These are phyloP conservation scores for Ophiostoma sp. DNA, from an alignment of 2,329 filamentous ascomycete genomes.

Conservation along the genomic window DNA sequence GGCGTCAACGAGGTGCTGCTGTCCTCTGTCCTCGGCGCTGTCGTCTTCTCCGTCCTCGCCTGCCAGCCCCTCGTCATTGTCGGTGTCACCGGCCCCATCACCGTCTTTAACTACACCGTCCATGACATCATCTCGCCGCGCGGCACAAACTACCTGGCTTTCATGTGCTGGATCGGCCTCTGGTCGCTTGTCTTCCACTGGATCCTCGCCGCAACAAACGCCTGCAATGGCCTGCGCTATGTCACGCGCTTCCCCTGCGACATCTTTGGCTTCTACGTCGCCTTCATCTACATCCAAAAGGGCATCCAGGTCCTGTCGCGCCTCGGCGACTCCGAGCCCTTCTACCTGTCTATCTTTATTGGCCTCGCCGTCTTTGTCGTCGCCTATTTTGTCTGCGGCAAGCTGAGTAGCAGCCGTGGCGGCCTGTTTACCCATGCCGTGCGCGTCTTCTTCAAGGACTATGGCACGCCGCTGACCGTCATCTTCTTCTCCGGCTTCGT, in stretches of 20 bases:
- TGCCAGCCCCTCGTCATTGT: conserved; percentile 87
- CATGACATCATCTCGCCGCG: conserved; percentile 79
- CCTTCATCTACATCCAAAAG: conserved; percentile 87
- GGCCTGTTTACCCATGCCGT: conserved; percentile 69
- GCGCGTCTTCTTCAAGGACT: conserved; percentile 81
- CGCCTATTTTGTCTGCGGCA: conserved; percentile 66
- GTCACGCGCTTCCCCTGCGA: conserved; percentile 90
- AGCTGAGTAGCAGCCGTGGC: conserved; percentile 63
- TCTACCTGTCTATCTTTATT: conserved; percentile 76
- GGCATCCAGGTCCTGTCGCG: conserved; percentile 78
- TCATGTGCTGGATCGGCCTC: conserved; percentile 89
- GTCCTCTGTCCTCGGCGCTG: conserved; percentile 72
- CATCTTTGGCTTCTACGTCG: conserved; percentile 91
- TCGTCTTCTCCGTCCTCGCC: conserved; percentile 74
- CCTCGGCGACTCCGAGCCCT: conserved; percentile 60
- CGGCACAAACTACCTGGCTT: conserved; percentile 76
- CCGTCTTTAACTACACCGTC: conserved; percentile 90
- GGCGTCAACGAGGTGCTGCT: conserved; percentile 90
- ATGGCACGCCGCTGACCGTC: conserved; percentile 75
- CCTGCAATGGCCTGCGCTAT: conserved; percentile 82
- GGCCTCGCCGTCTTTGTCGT: conserved; percentile 72
- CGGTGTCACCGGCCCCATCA: conserved; percentile 85
- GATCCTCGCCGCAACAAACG: conserved; percentile 76
- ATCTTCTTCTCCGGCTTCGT: conserved; percentile 89
- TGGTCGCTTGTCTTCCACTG: conserved; percentile 84